Conservation (phyloP, 257 asterid genomes). For the Parsonsia alboflavescens region DNA sequence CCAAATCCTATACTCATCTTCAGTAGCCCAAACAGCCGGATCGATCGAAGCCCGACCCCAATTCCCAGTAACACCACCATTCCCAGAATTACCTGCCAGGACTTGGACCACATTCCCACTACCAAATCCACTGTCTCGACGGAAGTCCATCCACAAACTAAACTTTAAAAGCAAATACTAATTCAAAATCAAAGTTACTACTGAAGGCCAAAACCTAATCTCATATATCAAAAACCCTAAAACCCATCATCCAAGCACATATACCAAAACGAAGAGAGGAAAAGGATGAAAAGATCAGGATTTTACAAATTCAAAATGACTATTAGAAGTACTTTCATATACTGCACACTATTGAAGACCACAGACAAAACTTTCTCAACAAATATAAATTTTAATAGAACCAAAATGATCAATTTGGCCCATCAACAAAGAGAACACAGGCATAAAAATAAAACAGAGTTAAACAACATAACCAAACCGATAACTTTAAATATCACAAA, state of each 20-base stretch:
- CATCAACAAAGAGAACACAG: neutral
- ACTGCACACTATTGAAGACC: neutral
- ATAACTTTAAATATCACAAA: neutral
- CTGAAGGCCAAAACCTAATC: neutral
- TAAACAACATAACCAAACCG: neutral
- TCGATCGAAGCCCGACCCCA: slow-evolving; percentile 52
- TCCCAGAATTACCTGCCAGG: slow-evolving; percentile 35
- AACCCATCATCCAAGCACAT: neutral
- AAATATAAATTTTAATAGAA: neutral
- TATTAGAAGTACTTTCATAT: neutral
- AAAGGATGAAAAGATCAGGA: neutral
- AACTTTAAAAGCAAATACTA: neutral
- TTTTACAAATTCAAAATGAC: neutral
- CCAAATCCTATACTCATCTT: slow-evolving; percentile 60
- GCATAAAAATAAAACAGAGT: neutral
- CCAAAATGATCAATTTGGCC: neutral
- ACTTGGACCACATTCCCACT: slow-evolving; percentile 55
- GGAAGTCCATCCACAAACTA: slow-evolving; percentile 41
- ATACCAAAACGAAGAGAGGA: neutral
- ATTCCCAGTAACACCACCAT: slow-evolving; percentile 24
- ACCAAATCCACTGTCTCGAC: slow-evolving; percentile 38
- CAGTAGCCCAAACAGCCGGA: slow-evolving; percentile 70
- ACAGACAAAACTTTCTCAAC: neutral
- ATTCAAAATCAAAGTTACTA: neutral
- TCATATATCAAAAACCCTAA: slow-evolving; percentile 4